Evolutionary conservation across 2,329 filamentous ascomycete genomes (phyloP).

Genomic region (Immersiporthe knoxdaviesiana): DNA sequence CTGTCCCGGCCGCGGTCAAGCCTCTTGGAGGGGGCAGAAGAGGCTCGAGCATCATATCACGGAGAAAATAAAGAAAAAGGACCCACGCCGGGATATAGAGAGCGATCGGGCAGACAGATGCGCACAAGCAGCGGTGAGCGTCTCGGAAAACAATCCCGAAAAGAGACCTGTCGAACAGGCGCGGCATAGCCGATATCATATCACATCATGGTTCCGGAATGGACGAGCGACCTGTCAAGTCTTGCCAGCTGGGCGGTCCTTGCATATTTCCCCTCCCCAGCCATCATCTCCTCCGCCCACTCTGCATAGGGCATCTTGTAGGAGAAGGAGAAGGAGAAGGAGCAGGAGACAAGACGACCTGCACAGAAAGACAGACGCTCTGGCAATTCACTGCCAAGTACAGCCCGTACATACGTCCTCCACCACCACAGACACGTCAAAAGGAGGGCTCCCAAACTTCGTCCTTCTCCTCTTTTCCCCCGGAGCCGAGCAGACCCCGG

Average conservation of each 20-base stretch:
- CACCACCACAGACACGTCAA: not conserved
- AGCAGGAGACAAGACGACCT: not conserved
- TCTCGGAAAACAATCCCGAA: not conserved
- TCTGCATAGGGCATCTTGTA: not conserved
- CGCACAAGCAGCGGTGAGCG: slow-evolving; percentile 4
- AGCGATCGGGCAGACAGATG: not conserved
- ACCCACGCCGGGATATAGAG: not conserved
- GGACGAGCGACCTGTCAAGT: not conserved
- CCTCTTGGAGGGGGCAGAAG: not conserved
- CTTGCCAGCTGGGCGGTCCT: not conserved
- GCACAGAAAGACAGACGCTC: not conserved
- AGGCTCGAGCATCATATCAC: not conserved
- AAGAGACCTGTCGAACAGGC: not conserved
- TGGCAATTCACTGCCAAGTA: not conserved
- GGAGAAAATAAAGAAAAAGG: not conserved
- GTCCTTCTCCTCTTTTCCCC: not conserved
- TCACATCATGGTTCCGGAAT: not conserved
- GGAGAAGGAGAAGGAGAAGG: no score
- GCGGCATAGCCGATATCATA: not conserved
- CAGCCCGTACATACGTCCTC: not conserved
- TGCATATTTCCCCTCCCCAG: not conserved
- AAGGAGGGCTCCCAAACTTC: not conserved
- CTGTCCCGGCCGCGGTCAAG: not conserved
- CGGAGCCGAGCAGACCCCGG: slow-evolving; percentile 1
- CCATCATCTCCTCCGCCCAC: not conserved